phyloP scores from a whole-genome alignment of 768 basidiomycete species.

The Boletus tomentosulus region DNA sequence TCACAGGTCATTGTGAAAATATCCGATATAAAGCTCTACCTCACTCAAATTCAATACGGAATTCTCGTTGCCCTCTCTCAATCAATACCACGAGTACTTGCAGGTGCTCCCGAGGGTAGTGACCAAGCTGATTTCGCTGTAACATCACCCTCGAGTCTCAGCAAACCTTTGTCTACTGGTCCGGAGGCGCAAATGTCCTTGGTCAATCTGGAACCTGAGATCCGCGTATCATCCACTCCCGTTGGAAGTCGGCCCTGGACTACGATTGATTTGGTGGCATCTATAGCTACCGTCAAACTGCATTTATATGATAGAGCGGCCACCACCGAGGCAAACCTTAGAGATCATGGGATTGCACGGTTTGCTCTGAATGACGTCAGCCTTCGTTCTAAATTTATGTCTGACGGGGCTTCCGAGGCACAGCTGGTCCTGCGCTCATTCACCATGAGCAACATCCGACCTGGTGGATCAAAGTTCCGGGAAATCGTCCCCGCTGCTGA shows the following conservation, averaged over 20 bases:
- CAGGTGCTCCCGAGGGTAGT: constrained; percentile 41
- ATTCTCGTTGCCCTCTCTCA: constrained; percentile 61
- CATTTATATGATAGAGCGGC: constrained; percentile 80
- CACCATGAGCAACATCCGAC: constrained; percentile 83
- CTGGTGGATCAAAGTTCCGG: constrained; percentile 79
- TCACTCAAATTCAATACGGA: constrained; percentile 82
- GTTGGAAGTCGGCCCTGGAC: constrained; percentile 47
- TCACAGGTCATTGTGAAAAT: constrained; percentile 64
- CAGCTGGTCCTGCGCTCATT: constrained; percentile 89
- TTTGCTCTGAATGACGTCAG: constrained; percentile 80
- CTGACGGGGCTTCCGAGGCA: constrained; percentile 80
- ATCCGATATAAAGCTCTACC: constrained; percentile 77
- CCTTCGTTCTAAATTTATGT: constrained; percentile 75
- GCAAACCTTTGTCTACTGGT: not conserved
- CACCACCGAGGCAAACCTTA: constrained; percentile 50
- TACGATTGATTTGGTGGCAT: constrained; percentile 68
- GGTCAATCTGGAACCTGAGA: constrained; percentile 50
- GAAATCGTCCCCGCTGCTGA: constrained; percentile 93
- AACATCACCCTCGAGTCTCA: constrained; percentile 12
- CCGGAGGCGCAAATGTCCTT: constrained; percentile 2
- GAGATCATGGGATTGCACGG: constrained; percentile 76
- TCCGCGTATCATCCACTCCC: constrained; percentile 32
- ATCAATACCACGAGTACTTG: constrained; percentile 66
- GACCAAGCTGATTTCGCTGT: constrained; percentile 28
- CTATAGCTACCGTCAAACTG: constrained; percentile 67